These are phyloP conservation scores for Hymenotorrendiella dingleyae DNA, from an alignment of 2,329 filamentous ascomycete species.

Conservation along the genomic window DNA sequence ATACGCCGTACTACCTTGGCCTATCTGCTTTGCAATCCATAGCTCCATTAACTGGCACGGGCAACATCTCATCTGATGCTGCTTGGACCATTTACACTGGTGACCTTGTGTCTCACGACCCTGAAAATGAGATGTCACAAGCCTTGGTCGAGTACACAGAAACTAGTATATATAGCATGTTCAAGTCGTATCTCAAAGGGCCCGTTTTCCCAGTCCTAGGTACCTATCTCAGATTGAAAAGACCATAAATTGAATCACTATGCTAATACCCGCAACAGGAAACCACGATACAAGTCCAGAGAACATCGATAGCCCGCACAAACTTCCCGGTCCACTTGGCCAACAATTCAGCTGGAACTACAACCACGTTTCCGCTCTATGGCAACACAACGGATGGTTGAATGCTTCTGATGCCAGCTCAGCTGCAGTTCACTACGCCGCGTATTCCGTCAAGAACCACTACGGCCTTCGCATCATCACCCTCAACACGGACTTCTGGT, in stretches of 20 bases:
- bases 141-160: conserved; percentile 49
- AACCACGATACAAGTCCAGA: conserved; percentile 52
- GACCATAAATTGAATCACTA: no score
- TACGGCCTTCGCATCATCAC: conserved; percentile 46
- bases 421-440: conserved; percentile 48
- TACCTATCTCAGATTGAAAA: no score
- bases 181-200: conserved; percentile 49
- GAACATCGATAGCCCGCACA: conserved; percentile 47
- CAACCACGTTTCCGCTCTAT: conserved; percentile 47
- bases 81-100: conserved; percentile 53
- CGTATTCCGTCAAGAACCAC: conserved; percentile 48
- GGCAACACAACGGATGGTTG: conserved; percentile 52
- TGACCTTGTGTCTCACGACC: conserved; percentile 50
- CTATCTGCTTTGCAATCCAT: conserved; percentile 48
- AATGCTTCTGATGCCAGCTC: conserved; percentile 37
- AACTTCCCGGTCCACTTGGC: conserved; percentile 45
- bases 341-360: conserved; percentile 54
- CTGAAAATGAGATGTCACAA: conserved; percentile 43
- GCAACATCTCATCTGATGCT: conserved; percentile 35
- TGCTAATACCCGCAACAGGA: no score
- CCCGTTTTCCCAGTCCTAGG: conserved; percentile 50
- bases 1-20: conserved; percentile 52
- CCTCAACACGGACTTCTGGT: conserved; percentile 47
- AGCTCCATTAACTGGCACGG: conserved; percentile 49
- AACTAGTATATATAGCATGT: conserved; percentile 45